Conservation (phyloP, 169 alveolate genomes). For the Cyclospora cayetanensis region DNA sequence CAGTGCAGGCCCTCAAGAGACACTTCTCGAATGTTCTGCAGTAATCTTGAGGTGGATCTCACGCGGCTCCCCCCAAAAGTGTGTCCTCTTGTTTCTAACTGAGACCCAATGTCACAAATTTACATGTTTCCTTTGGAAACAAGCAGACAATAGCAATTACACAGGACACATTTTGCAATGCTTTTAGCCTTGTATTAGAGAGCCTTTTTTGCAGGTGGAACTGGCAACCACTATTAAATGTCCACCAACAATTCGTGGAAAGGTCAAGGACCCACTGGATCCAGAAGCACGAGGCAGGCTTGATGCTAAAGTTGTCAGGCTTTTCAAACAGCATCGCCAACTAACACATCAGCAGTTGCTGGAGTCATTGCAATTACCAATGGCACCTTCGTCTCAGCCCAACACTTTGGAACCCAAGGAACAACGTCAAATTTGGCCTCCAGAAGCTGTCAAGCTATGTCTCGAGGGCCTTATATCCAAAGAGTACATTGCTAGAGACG, state of each 20-base stretch:
- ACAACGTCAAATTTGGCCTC: conserved; percentile 11
- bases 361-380: conserved; percentile 5
- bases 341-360: conserved; percentile 54
- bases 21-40: conserved; percentile 17
- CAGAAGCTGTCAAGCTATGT: conserved; percentile 29
- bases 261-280: conserved; percentile 28
- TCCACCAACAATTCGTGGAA: background rate
- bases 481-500: conserved; percentile 58
- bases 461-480: conserved; percentile 56
- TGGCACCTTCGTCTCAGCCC: background rate
- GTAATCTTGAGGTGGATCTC: conserved; percentile 40
- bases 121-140: too few species aligned
- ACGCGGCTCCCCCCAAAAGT: conserved; percentile 53
- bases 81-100: conserved; percentile 47
- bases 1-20: conserved; percentile 59
- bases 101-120: too few species aligned
- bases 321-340: conserved; percentile 53
- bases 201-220: too few species aligned
- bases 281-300: conserved; percentile 37
- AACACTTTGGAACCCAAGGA: background rate
- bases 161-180: too few species aligned
- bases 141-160: too few species aligned
- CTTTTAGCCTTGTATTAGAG: too few species aligned
- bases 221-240: too few species aligned
- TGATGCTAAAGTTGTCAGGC: conserved; percentile 38